Conservation (phyloP, 2,329 filamentous ascomycete genomes). For the Diaporthe citri region DNA sequence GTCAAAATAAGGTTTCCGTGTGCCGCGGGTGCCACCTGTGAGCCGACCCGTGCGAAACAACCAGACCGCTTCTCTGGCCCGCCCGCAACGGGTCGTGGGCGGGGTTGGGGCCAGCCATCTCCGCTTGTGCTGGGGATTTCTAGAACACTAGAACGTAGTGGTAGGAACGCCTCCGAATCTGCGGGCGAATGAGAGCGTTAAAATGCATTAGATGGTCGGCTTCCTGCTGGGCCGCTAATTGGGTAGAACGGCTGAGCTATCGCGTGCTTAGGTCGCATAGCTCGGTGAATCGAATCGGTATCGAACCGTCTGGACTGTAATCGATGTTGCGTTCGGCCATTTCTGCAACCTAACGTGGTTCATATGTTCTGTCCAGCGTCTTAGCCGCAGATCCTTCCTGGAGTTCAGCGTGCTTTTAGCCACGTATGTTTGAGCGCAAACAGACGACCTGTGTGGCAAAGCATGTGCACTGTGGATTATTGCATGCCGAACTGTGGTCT, state of each 20-base stretch:
- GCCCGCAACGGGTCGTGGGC: neutral
- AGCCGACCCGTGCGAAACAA: neutral
- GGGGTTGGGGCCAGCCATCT: neutral
- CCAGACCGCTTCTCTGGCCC: neutral
- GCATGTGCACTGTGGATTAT: neutral
- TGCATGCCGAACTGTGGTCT: neutral
- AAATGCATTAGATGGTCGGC: neutral
- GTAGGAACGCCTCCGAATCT: neutral
- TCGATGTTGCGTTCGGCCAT: neutral
- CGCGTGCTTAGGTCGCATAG: neutral
- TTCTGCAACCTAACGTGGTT: constrained; percentile 20
- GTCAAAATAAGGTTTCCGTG: constrained; percentile 5
- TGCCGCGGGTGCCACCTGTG: neutral
- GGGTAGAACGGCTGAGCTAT: neutral
- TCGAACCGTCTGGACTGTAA: neutral
- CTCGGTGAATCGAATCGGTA: neutral
- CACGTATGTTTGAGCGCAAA: neutral
- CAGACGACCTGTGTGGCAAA: neutral
- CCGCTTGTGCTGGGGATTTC: neutral
- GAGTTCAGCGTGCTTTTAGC: neutral
- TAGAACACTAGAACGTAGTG: neutral
- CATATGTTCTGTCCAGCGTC: neutral
- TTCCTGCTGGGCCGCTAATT: neutral
- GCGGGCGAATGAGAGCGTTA: no score
- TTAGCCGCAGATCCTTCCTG: neutral